Conservation (phyloP, 345 rosid species). For the Arabidopsis suecica region DNA sequence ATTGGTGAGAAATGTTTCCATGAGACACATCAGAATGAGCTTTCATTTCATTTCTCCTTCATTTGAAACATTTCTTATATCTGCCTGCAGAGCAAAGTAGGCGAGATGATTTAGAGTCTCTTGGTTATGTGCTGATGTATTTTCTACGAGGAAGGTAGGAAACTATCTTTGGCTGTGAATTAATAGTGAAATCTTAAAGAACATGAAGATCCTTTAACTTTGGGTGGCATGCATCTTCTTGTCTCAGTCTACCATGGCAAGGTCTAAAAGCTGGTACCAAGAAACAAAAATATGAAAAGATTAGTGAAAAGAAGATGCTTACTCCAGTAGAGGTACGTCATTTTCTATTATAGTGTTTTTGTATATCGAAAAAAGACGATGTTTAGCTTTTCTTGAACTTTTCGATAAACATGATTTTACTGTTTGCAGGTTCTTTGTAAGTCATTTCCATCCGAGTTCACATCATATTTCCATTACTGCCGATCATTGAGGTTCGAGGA, state of each 20-base stretch:
- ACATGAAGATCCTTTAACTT: neutral
- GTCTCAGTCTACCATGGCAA: constrained; percentile 93
- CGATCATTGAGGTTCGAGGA: constrained; percentile 96
- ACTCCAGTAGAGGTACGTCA: constrained; percentile 82
- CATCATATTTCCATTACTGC: constrained; percentile 92
- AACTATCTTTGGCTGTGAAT: constrained; percentile 15
- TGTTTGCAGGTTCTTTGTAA: constrained; percentile 79
- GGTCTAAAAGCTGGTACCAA: constrained; percentile 92
- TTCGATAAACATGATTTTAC: constrained; percentile 12
- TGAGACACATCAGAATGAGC: neutral
- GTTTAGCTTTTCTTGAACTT: neutral
- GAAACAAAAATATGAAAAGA: constrained; percentile 95
- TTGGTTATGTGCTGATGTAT: constrained; percentile 95
- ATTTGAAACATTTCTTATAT: constrained; percentile 26
- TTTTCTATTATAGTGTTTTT: neutral
- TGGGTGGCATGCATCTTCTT: constrained; percentile 1
- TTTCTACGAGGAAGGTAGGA: constrained; percentile 88
- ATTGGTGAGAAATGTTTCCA: constrained; percentile 58
- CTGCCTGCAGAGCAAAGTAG: constrained; percentile 85
- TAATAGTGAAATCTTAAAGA: neutral
- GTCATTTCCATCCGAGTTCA: constrained; percentile 85
- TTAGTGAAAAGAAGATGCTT: constrained; percentile 89
- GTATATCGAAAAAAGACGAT: neutral
- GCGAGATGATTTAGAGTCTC: constrained; percentile 93
- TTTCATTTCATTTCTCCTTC: constrained; percentile 8